A percentile compares a stretch with the other conserved stretches of the same genome.
phyloP scores from a whole-genome alignment of 192 early-diverging fungal species.

The Coemansia sp. region DNA sequence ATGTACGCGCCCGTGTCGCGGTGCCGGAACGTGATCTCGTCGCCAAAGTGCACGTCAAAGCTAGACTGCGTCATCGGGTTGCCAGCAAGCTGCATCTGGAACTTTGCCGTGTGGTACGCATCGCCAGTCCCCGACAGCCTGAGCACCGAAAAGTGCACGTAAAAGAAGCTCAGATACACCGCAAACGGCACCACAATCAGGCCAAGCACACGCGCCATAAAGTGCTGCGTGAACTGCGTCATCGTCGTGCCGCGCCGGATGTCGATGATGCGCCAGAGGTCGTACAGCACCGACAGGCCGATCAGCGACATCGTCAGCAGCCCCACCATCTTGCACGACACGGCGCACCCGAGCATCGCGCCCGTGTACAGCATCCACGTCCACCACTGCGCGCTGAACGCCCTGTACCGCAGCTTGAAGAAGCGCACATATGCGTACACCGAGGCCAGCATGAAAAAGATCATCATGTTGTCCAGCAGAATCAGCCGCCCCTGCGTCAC shows the following conservation, averaged over 20 bases:
- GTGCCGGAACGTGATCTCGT: constrained; percentile 79
- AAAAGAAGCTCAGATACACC: constrained; percentile 91
- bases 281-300: constrained; percentile 78
- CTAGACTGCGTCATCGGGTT: constrained; percentile 68
- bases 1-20: constrained; percentile 71
- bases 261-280: constrained; percentile 93
- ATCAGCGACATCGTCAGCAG: constrained; percentile 81
- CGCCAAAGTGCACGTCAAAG: constrained; percentile 73
- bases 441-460: constrained; percentile 84
- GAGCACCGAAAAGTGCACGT: constrained; percentile 92
- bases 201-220: constrained; percentile 82
- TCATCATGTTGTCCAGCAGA: constrained; percentile 88
- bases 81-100: constrained; percentile 86
- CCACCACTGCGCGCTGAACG: constrained; percentile 84
- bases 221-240: constrained; percentile 73
- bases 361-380: constrained; percentile 81
- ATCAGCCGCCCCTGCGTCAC: constrained; percentile 92
- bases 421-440: constrained; percentile 90
- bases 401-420: constrained; percentile 68
- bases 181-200: constrained; percentile 79
- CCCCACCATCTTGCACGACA: constrained; percentile 93
- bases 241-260: constrained; percentile 72
- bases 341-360: constrained; percentile 64
- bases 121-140: constrained; percentile 88
- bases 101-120: constrained; percentile 86